These are phyloP conservation scores for Clavariopsis aquatica DNA, from an alignment of 495 filamentous ascomycete genomes.

Conservation along the genomic window DNA sequence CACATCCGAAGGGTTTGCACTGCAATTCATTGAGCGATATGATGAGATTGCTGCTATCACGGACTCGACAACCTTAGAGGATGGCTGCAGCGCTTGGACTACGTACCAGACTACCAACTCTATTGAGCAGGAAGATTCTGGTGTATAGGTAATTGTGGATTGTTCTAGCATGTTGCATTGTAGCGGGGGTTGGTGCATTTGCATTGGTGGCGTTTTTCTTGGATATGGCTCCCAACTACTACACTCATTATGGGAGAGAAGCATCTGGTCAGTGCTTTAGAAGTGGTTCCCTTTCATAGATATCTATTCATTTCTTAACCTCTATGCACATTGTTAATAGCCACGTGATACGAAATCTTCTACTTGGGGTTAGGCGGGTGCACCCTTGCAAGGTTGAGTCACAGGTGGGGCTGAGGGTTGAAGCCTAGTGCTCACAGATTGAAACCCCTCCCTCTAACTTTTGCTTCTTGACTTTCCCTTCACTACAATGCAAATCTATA, in stretches of 20 bases:
- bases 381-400: no score
- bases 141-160: not conserved
- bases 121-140: constrained; percentile 22
- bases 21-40: constrained; percentile 24
- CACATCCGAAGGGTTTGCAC: constrained; percentile 13
- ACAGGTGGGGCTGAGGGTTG: no score
- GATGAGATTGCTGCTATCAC: constrained; percentile 15
- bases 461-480: no score
- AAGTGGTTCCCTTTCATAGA: not conserved
- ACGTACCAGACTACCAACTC: not conserved
- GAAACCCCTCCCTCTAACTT: no score
- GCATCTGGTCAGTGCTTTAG: not conserved
- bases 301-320: not conserved
- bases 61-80: not conserved
- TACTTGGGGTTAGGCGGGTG: no score
- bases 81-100: constrained; percentile 14
- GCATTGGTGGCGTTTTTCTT: not conserved
- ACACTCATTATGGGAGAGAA: not conserved
- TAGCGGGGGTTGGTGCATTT: not conserved
- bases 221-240: not conserved
- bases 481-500: no score
- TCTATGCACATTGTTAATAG: not conserved
- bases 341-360: not conserved
- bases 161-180: not conserved
- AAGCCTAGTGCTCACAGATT: no score